A percentile compares a stretch with the other conserved stretches of the same genome.
Conservation (phyloP, 352 stramenopile genomes). For the Globisporangium iwayamae region DNA sequence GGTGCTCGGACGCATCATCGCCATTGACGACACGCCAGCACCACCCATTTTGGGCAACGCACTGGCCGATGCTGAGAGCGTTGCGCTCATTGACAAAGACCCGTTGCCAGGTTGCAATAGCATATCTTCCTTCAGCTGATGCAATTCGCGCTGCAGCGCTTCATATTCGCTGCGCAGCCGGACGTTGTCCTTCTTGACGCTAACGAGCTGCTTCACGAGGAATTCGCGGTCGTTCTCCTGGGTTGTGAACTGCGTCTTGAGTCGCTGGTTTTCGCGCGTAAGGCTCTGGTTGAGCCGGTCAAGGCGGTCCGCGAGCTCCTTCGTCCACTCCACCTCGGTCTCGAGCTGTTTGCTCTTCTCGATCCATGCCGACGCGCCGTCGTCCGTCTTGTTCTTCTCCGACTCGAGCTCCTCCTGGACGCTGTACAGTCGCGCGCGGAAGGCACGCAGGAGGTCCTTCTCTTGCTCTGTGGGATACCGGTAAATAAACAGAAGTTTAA, state of each 20-base stretch:
- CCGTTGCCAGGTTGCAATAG: conserved; percentile 10
- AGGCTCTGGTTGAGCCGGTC: conserved; percentile 90
- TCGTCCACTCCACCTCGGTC: conserved; percentile 87
- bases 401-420: conserved; percentile 91
- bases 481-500: too few species aligned
- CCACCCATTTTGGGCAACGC: conserved; percentile 31
- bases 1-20: conserved; percentile 23
- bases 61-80: conserved; percentile 35
- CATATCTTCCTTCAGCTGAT: conserved; percentile 43
- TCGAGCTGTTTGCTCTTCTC: conserved; percentile 89
- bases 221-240: conserved; percentile 94
- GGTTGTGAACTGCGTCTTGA: conserved; percentile 90
- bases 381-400: conserved; percentile 89
- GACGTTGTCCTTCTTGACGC: conserved; percentile 90
- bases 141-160: conserved; percentile 44
- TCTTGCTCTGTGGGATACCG: too few species aligned
- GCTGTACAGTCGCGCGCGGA: conserved; percentile 89
- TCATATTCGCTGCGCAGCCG: conserved; percentile 64
- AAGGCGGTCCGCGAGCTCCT: conserved; percentile 87
- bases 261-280: conserved; percentile 78
- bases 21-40: conserved; percentile 3
- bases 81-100: conserved; percentile 8
- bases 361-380: conserved; percentile 88
- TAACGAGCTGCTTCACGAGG: conserved; percentile 90
- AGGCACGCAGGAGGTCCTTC: conserved; percentile 87